Evolutionary conservation across 1,139 yeast species (phyloP), one percentile per base, ranked within the genome.

Genomic region (Chernovozyma aurita): DNA sequence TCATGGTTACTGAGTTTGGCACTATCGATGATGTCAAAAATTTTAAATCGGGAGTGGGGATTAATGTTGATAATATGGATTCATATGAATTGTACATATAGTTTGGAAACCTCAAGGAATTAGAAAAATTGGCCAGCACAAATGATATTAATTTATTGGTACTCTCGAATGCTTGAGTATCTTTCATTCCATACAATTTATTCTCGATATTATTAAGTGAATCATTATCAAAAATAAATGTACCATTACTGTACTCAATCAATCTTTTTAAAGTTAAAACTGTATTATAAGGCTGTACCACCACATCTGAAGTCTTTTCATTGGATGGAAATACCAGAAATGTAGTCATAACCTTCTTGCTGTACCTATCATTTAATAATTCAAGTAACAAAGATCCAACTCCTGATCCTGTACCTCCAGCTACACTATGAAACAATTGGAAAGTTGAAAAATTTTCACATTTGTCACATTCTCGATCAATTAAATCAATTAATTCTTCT

Each of bases 381-480:
- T 92, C 97, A 33, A 92, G 61, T 32, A 92, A 50, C 42, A 76
- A 76, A 0, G 96, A 86, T 0, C 98, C 98, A 31, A 88, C 78
- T 6, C 98, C 98, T 0, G 96, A 85, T 0, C 98, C 98, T 0
- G 98, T 92, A 26, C 98, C 98, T 18, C 98, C 98, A 0, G 97
- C 97, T n/a, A 94, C 95, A 13, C 97, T 86, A 57, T 92, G 98
- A 39, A 90, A 61, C 45, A 92, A 63, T 65, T 88, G 95, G 57
- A 94, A 92, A 5, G 95, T 95, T 43, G 88, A 92, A 38, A 90
- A 65, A 41, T 85, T 83, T 44, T 92, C 98, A 49, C 96, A 84
- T 28, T 86, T 84, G 53, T 92, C 98, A 30, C 90, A 75, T 50
- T 92, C 97, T 42, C 95, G 71, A 53, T 90, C 97, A 32, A 92